A percentile compares a stretch with the other conserved stretches of the same genome.
phyloP scores from a whole-genome alignment of 352 stramenopile species.

The Globisporangium parvum region DNA sequence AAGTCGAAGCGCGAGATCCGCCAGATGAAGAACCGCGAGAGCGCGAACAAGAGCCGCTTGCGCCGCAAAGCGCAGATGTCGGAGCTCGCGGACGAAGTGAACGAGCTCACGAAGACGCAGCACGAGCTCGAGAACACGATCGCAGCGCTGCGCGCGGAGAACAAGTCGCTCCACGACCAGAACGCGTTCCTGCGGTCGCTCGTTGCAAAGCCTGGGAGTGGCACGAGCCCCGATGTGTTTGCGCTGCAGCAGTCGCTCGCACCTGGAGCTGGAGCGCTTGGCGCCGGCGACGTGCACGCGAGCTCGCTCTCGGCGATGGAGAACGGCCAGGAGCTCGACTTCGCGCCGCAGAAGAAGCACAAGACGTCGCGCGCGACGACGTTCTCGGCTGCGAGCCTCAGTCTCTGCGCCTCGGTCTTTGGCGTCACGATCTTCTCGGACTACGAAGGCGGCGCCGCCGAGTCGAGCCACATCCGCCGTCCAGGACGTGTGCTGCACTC shows the following conservation, averaged over 20 bases:
- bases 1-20: slow-evolving; percentile 80
- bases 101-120: slow-evolving; percentile 61
- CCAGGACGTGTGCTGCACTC: slow-evolving; percentile 61
- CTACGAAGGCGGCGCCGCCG: slow-evolving; percentile 28
- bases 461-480: slow-evolving; percentile 39
- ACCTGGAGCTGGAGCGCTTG: slow-evolving; percentile 5
- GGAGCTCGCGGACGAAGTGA: slow-evolving; percentile 50
- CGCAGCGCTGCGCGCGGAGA: slow-evolving; percentile 59
- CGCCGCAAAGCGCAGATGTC: slow-evolving; percentile 65
- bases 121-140: slow-evolving; percentile 66
- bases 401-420: slow-evolving; percentile 69
- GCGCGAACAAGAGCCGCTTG: slow-evolving; percentile 74
- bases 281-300: background rate
- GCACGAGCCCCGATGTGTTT: slow-evolving; percentile 9
- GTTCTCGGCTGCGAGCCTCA: slow-evolving; percentile 52
- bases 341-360: slow-evolving; percentile 30
- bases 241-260: slow-evolving; percentile 24
- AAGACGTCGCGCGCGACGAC: slow-evolving; percentile 31
- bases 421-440: slow-evolving; percentile 68
- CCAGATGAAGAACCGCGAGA: slow-evolving; percentile 86
- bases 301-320: slow-evolving; percentile 21
- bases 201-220: slow-evolving; percentile 24
- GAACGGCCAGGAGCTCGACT: slow-evolving; percentile 18
- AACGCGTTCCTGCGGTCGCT: slow-evolving; percentile 74
- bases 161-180: slow-evolving; percentile 76